A percentile compares a stretch with the other conserved stretches of the same genome.
Evolutionary conservation across 768 basidiomycete genomes (phyloP).

Genomic region (Strobilomyces dryophilus): DNA sequence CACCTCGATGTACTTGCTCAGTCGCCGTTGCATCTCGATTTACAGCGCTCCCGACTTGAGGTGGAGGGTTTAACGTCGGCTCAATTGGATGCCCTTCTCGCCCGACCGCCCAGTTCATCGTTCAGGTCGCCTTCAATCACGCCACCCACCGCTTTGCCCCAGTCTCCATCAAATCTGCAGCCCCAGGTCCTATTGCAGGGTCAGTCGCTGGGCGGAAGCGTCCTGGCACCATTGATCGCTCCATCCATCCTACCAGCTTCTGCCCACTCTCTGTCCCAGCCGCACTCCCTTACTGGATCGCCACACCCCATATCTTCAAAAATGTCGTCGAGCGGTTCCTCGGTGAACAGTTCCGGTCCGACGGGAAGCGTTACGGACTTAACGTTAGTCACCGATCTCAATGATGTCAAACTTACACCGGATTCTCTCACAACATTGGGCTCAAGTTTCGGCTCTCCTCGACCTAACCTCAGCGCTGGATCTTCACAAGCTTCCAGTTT

Average conservation of each 20-base stretch:
- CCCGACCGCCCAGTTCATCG: slow-evolving; percentile 20
- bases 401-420: slow-evolving; percentile 21
- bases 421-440: slow-evolving; percentile 26
- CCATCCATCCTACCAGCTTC: slow-evolving; percentile 21
- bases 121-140: slow-evolving; percentile 24
- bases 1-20: slow-evolving; percentile 23
- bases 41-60: slow-evolving; percentile 27
- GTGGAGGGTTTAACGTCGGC: slow-evolving; percentile 22
- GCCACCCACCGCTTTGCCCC: slow-evolving; percentile 12
- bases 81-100: slow-evolving; percentile 27
- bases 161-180: slow-evolving; percentile 20
- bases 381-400: slow-evolving; percentile 24
- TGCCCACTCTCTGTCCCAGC: slow-evolving; percentile 21
- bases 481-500: slow-evolving; percentile 30
- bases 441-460: slow-evolving; percentile 24
- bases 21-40: slow-evolving; percentile 22
- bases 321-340: slow-evolving; percentile 20
- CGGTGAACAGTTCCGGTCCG: slow-evolving; percentile 13
- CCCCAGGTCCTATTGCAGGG: slow-evolving; percentile 13
- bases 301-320: slow-evolving; percentile 23
- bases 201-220: slow-evolving; percentile 13
- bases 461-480: slow-evolving; percentile 23
- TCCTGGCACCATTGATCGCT: slow-evolving; percentile 15
- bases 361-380: slow-evolving; percentile 15
- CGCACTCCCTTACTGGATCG: slow-evolving; percentile 29